Evolutionary conservation across 345 rosid species (phyloP).

Genomic region (thale cress (Arabidopsis thaliana)): DNA sequence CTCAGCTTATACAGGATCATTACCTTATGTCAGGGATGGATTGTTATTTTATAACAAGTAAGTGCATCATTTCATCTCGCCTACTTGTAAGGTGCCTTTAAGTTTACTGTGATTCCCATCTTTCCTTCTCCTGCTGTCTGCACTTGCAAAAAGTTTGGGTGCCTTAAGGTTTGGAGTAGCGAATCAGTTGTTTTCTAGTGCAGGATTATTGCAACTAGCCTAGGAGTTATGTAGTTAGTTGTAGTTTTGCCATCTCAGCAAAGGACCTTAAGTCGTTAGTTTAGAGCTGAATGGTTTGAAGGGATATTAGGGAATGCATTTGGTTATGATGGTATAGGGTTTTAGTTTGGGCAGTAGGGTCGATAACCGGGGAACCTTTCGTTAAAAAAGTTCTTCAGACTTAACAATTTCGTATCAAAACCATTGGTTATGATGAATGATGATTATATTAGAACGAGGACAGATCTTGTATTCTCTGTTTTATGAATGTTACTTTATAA

Average conservation of each 20-base stretch:
- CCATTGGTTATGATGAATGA: neutral
- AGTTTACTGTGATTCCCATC: neutral
- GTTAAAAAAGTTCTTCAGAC: neutral
- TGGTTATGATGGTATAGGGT: constrained; percentile 1
- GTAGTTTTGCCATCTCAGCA: neutral
- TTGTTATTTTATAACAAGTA: constrained; percentile 93
- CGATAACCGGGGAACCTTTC: neutral
- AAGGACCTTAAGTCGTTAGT: neutral
- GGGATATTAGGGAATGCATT: neutral
- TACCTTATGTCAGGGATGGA: constrained; percentile 86
- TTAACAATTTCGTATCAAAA: neutral
- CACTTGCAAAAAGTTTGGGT: constrained; percentile 1
- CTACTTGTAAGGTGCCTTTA: constrained; percentile 25
- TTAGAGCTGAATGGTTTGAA: neutral
- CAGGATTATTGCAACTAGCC: neutral
- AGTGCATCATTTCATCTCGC: constrained; percentile 30
- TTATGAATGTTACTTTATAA: neutral
- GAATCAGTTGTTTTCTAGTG: constrained; percentile 25
- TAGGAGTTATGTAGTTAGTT: neutral
- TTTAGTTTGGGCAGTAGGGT: neutral
- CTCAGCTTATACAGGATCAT: constrained; percentile 63
- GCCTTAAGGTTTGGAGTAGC: constrained; percentile 35
- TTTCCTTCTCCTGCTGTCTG: constrained; percentile 10
- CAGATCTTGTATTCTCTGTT: neutral
- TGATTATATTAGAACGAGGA: constrained; percentile 4